These are phyloP conservation scores for Alternaria incomplexa DNA, from an alignment of 2,329 filamentous ascomycete species.

Conservation along the genomic window DNA sequence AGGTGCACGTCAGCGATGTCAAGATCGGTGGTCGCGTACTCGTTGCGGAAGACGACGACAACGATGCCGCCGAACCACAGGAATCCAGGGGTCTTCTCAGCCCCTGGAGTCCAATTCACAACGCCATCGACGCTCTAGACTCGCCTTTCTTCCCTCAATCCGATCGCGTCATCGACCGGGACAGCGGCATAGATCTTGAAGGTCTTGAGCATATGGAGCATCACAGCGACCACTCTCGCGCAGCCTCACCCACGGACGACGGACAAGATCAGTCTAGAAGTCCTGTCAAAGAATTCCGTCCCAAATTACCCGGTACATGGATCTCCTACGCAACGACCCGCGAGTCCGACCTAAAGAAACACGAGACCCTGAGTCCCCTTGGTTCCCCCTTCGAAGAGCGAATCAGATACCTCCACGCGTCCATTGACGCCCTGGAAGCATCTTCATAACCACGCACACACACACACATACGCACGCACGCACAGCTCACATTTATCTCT, in stretches of 20 bases:
- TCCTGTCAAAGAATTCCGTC: conserved; percentile 12
- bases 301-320: conserved; percentile 14
- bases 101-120: conserved; percentile 44
- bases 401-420: conserved; percentile 29
- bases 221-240: conserved; percentile 7
- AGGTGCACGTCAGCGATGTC: conserved; percentile 78
- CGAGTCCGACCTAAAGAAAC: conserved; percentile 1
- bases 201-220: conserved; percentile 29
- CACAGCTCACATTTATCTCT: neutral
- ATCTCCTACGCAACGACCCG: conserved; percentile 8
- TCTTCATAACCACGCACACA: conserved; percentile 9
- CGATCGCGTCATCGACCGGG: conserved; percentile 42
- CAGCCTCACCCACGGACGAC: neutral
- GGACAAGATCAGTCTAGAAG: conserved; percentile 1
- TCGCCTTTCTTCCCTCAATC: conserved; percentile 24
- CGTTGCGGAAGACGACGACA: conserved; percentile 71
- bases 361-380: conserved; percentile 26
- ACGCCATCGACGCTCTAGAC: conserved; percentile 24
- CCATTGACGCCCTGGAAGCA: conserved; percentile 26
- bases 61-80: conserved; percentile 22
- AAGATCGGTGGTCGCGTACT: conserved; percentile 82
- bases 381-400: conserved; percentile 39
- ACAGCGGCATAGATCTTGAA: conserved; percentile 47
- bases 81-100: conserved; percentile 43
- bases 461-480: neutral